Evolutionary conservation across 805 yeast genomes (phyloP).

Genomic region (Myxozyma lipomycoides): DNA sequence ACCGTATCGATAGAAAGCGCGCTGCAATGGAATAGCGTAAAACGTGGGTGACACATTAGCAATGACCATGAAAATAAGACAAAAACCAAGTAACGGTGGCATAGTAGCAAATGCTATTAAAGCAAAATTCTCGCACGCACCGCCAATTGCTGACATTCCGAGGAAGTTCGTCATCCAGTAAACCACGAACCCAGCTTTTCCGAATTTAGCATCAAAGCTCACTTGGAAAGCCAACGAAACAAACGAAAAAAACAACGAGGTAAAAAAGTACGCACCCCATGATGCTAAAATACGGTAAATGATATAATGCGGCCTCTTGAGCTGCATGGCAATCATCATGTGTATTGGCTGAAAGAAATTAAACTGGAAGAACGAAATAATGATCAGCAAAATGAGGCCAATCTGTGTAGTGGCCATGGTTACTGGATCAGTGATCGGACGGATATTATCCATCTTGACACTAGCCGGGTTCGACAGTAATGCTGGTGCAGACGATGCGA

Average conservation of each 20-base stretch:
- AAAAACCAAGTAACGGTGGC: conserved; percentile 67
- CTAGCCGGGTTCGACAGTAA: conserved; percentile 39
- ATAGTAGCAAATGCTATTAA: conserved; percentile 47
- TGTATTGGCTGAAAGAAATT: conserved; percentile 56
- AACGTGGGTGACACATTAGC: conserved; percentile 66
- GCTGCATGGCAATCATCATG: conserved; percentile 44
- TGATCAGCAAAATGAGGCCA: conserved; percentile 67
- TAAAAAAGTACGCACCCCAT: conserved; percentile 50
- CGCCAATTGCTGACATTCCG: conserved; percentile 73
- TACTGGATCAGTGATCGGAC: conserved; percentile 50
- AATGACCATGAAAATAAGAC: conserved; percentile 70
- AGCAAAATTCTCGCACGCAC: conserved; percentile 64
- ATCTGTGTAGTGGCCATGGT: conserved; percentile 66
- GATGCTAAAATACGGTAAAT: conserved; percentile 51
- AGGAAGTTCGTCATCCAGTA: conserved; percentile 67
- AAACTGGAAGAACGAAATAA: conserved; percentile 69
- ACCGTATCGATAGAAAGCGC: conserved; percentile 58
- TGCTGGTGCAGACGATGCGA: conserved; percentile 31
- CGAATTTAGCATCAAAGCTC: conserved; percentile 55
- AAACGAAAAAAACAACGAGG: conserved; percentile 55
- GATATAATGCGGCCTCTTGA: conserved; percentile 46
- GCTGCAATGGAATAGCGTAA: conserved; percentile 56
- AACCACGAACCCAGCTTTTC: conserved; percentile 66
- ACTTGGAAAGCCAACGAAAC: conserved; percentile 68
- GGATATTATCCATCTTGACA: conserved; percentile 43